Evolutionary conservation across 2,329 filamentous ascomycete genomes (phyloP).

Genomic region (Aureobasidium namibiae): DNA sequence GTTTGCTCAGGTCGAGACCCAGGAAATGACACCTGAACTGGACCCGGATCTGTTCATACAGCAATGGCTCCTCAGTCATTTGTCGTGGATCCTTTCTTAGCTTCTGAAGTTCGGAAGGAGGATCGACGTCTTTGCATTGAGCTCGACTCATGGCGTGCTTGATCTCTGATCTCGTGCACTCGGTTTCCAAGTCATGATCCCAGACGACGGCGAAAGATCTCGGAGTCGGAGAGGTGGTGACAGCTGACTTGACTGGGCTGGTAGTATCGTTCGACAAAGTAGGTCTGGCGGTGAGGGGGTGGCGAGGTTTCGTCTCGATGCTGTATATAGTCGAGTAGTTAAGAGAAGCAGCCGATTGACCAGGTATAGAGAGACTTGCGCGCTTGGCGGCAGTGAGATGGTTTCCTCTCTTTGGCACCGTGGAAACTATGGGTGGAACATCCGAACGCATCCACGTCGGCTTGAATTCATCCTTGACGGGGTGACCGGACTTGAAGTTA

Average conservation of each 20-base stretch:
- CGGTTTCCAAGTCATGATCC: background rate
- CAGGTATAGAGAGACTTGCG: background rate
- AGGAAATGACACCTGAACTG: background rate
- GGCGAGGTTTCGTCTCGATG: background rate
- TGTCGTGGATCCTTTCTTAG: background rate
- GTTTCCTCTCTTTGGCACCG: background rate
- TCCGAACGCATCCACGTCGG: background rate
- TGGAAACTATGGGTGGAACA: background rate
- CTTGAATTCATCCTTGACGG: background rate
- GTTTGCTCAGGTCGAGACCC: background rate
- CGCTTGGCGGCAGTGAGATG: background rate
- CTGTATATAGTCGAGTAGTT: background rate
- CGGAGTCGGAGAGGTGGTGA: background rate
- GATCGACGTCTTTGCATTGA: background rate
- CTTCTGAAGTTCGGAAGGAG: background rate
- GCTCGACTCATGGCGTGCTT: background rate
- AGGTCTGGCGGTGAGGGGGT: background rate
- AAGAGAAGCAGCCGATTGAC: background rate
- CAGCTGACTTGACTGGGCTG: background rate
- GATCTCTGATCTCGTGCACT: background rate
- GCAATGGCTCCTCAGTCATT: background rate
- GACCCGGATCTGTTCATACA: background rate
- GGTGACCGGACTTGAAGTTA: background rate
- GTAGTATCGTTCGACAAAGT: background rate
- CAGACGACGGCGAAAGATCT: background rate